Conservation (phyloP, 2,329 filamentous ascomycete species). For the Fusarium camptoceras region DNA sequence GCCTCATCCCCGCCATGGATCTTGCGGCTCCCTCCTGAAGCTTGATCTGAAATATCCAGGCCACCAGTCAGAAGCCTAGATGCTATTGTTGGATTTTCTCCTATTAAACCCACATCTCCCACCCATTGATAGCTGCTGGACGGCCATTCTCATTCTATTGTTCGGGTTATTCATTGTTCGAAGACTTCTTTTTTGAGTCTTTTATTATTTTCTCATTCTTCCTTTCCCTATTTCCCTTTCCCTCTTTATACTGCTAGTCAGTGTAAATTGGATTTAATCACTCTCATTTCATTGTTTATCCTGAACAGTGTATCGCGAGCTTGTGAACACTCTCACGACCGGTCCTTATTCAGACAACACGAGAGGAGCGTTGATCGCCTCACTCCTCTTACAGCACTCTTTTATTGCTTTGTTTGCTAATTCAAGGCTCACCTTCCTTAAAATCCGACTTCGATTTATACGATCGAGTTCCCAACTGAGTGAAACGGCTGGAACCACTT, state of each 20-base stretch:
- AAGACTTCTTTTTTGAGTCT: slow-evolving; percentile 44
- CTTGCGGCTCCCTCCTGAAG: slow-evolving; percentile 47
- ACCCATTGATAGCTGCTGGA: slow-evolving; percentile 39
- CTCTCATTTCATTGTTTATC: slow-evolving; percentile 39
- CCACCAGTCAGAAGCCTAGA: slow-evolving; percentile 38
- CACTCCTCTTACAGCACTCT: slow-evolving; percentile 43
- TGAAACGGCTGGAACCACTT: slow-evolving; percentile 49
- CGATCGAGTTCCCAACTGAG: slow-evolving; percentile 36
- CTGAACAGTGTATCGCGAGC: slow-evolving; percentile 33
- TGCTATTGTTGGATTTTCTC: slow-evolving; percentile 43
- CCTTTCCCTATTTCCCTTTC: slow-evolving; percentile 35
- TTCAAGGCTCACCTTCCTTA: slow-evolving; percentile 26
- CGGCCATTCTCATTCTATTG: slow-evolving; percentile 46
- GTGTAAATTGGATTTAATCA: slow-evolving; percentile 43
- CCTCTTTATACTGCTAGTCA: slow-evolving; percentile 44
- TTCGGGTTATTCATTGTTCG: slow-evolving; percentile 42
- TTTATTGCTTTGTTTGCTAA: slow-evolving; percentile 31
- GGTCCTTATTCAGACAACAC: slow-evolving; percentile 37
- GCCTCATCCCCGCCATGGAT: slow-evolving; percentile 46
- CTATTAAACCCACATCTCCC: slow-evolving; percentile 45
- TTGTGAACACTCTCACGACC: slow-evolving; percentile 24
- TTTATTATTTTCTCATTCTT: slow-evolving; percentile 44
- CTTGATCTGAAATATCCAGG: slow-evolving; percentile 34
- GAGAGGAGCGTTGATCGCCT: slow-evolving; percentile 51
- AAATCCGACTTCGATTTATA: slow-evolving; percentile 33